A percentile compares a stretch with the other conserved stretches of the same genome.
phyloP scores from a whole-genome alignment of 208 protist species.

The Trypanosoma platydactyli region DNA sequence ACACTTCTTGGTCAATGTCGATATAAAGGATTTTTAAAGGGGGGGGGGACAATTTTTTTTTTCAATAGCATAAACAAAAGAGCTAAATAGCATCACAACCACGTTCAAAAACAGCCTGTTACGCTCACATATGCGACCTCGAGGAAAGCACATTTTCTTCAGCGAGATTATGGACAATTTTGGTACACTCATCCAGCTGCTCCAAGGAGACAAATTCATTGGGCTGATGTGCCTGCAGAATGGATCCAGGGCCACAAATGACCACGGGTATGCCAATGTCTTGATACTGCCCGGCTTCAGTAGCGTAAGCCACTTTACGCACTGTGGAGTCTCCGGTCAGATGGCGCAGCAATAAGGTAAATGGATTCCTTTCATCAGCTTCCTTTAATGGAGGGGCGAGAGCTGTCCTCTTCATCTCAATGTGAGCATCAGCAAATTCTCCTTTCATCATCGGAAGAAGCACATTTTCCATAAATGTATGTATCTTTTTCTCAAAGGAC shows the following conservation, averaged over 20 bases:
- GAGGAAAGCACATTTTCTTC: conserved; percentile 27
- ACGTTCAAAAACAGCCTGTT: neutral
- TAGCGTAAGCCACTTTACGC: conserved; percentile 63
- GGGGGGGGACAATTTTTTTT: no score
- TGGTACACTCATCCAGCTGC: conserved; percentile 47
- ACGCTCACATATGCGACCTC: conserved; percentile 32
- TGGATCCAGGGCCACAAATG: conserved; percentile 63
- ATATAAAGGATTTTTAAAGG: no score
- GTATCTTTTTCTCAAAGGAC: conserved; percentile 37
- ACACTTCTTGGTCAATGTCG: no score
- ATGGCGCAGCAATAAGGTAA: conserved; percentile 35
- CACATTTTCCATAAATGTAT: conserved; percentile 30
- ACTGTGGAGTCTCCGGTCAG: conserved; percentile 38
- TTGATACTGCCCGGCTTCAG: conserved; percentile 57
- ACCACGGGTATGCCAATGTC: conserved; percentile 48
- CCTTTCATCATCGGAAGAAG: conserved; percentile 48
- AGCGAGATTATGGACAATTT: conserved; percentile 36
- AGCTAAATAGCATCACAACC: no score
- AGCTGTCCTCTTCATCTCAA: conserved; percentile 17
- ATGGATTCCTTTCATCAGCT: conserved; percentile 40
- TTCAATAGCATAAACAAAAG: neutral
- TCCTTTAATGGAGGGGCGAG: conserved; percentile 8
- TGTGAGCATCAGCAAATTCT: conserved; percentile 23
- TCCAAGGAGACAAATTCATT: conserved; percentile 67
- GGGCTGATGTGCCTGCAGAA: conserved; percentile 61